These are phyloP conservation scores for Posidonia australis DNA, from an alignment of 106 monocot genomes.

Conservation along the genomic window DNA sequence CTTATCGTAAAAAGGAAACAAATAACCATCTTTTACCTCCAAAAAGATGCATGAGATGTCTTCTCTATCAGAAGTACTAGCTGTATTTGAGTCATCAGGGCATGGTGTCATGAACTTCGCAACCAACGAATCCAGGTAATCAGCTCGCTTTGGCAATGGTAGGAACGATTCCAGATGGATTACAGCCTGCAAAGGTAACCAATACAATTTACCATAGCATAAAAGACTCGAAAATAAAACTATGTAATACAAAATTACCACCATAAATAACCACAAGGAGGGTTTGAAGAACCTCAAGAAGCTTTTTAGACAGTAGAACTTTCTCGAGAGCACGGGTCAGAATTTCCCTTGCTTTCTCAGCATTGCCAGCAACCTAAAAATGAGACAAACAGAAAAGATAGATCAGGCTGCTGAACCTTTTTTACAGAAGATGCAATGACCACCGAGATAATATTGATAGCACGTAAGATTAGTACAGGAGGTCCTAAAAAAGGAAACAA, in stretches of 20 bases:
- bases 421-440: too few species aligned
- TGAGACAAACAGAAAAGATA: not conserved
- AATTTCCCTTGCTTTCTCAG: constrained; percentile 69
- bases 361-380: constrained; percentile 54
- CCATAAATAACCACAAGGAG: not conserved
- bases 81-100: constrained; percentile 34
- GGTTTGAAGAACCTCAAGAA: constrained; percentile 56
- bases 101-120: constrained; percentile 69
- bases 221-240: not conserved
- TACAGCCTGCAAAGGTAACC: constrained; percentile 42
- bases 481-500: too few species aligned
- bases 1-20: not conserved
- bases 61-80: constrained; percentile 61
- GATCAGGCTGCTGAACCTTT: not conserved
- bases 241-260: not conserved
- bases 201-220: not conserved
- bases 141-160: constrained; percentile 55
- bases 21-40: constrained; percentile 46
- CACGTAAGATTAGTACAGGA: too few species aligned
- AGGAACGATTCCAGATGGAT: constrained; percentile 79
- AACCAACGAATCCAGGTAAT: constrained; percentile 77
- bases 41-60: constrained; percentile 82
- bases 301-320: constrained; percentile 43
- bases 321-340: constrained; percentile 40
- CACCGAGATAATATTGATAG: not conserved